phyloP scores from a whole-genome alignment of 768 basidiomycete species.

The Russula sp. region DNA sequence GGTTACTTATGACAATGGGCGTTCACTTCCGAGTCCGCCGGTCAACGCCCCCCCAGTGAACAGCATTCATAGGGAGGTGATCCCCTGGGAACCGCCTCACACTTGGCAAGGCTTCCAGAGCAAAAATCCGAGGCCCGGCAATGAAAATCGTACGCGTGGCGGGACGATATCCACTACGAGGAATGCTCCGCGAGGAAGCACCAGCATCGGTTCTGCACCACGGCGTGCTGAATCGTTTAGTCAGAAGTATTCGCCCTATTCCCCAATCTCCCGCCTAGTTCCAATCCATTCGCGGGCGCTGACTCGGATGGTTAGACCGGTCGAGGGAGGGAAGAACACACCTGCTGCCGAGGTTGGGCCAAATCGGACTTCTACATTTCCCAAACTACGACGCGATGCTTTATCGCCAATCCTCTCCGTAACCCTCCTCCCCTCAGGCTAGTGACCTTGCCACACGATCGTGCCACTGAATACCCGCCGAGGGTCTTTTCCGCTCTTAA shows the following conservation, averaged over 20 bases:
- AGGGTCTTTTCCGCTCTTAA: background rate
- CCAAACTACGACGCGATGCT: background rate
- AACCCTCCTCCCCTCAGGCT: background rate
- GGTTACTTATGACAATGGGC: background rate
- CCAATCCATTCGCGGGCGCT: constrained; percentile 1
- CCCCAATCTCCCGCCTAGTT: constrained; percentile 6
- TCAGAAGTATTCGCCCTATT: constrained; percentile 1
- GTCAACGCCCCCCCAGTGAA: background rate
- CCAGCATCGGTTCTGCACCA: background rate
- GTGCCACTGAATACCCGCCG: background rate
- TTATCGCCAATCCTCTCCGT: background rate
- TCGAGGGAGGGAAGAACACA: background rate
- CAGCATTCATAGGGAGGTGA: background rate
- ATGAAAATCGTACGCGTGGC: background rate
- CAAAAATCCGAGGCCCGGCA: background rate
- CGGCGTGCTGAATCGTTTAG: background rate
- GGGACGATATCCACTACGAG: background rate
- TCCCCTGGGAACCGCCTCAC: background rate
- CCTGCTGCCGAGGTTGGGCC: background rate
- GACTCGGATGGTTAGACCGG: too few relatives aligned
- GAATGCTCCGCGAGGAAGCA: background rate
- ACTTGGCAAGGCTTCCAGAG: background rate
- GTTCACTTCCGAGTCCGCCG: background rate
- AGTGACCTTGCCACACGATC: background rate
- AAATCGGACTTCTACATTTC: background rate